Evolutionary conservation across 306 rosid species (phyloP), one percentile per base, ranked within the genome.

Genomic region (Oemleria cerasiformis): DNA sequence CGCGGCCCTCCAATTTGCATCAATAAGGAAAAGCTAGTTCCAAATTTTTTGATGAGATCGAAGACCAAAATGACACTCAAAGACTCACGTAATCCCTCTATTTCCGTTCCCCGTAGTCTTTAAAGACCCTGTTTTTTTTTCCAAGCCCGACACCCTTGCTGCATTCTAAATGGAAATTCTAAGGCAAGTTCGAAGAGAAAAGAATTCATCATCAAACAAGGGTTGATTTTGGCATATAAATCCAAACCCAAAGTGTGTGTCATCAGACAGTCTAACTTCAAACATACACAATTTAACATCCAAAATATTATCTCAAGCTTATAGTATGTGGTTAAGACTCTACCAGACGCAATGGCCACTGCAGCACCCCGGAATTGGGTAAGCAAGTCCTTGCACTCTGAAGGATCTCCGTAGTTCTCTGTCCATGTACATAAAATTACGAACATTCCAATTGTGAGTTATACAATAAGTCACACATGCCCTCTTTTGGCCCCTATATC

Each of bases 331-430:
- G 30, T 25, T 25, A 25, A 25, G 30, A 25, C 30, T 25, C 30
- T 89, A 95, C 99, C 97, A 39, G 99, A 95, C 72, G 99, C 97
- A 79, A 95, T 95, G 71, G 97, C 97, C 76, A 95, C 93, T 67
- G 97, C 97, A 76, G 97, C 99, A 62, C 88, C 92, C 83, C 78
- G 85, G 86, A 95, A 95, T 77, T 95, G 99, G 73, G 93, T 87
- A 61, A 95, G 82, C 77, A 95, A 82, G 88, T 90, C 91, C 88
- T 89, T 95, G 86, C n/a, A 89, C 70, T 95, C 97, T 9, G 99
- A 85, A 79, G 96, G 65, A 80, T 90, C 96, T 9, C 99, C 97
- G 67, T 49, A 92, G 76, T 95, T 95, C 84, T 95, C 99, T 30
- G 97, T 17, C 99, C 99, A 95, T 34, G 99, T 71, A 58, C 84